Evolutionary conservation across 2,329 filamentous ascomycete genomes (phyloP).

Genomic region (Intubia oerlemansii): DNA sequence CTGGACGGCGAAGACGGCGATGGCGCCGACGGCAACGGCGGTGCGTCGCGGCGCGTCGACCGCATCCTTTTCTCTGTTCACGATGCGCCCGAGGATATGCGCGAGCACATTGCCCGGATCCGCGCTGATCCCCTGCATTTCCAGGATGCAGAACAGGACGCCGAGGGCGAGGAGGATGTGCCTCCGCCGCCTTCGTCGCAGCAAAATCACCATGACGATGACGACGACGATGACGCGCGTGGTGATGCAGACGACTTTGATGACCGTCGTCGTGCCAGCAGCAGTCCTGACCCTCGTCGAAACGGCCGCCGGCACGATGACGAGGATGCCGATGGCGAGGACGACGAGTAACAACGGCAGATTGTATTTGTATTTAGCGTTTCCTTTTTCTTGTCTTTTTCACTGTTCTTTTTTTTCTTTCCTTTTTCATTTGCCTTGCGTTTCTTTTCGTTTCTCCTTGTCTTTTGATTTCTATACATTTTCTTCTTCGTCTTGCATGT

Average conservation of each 20-base stretch:
- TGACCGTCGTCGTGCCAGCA: constrained; percentile 7
- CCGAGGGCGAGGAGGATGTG: constrained; percentile 2
- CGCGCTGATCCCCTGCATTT: constrained; percentile 29
- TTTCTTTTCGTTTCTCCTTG: too few relatives aligned
- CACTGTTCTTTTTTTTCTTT: too few relatives aligned
- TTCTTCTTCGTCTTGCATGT: too few relatives aligned
- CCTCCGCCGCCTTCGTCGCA: background rate
- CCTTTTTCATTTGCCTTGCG: too few relatives aligned
- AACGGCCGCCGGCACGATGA: constrained; percentile 7
- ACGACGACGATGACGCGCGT: constrained; percentile 1
- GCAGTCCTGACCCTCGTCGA: constrained; percentile 4
- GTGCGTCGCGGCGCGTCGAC: constrained; percentile 27
- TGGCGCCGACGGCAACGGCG: too few relatives aligned
- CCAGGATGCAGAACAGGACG: constrained; percentile 16
- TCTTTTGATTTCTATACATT: too few relatives aligned
- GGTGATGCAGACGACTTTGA: too few relatives aligned
- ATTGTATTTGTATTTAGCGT: too few relatives aligned
- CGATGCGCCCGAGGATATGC: constrained; percentile 32
- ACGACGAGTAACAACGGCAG: constrained; percentile 20
- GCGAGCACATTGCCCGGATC: constrained; percentile 28
- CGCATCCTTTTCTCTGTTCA: constrained; percentile 32
- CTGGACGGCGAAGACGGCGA: constrained; percentile 15
- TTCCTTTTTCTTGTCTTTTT: too few relatives aligned
- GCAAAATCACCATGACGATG: background rate
- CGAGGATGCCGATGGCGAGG: constrained; percentile 24